A percentile compares a stretch with the other conserved stretches of the same genome.
Evolutionary conservation across 179 eudicot genomes (phyloP).

Genomic region (Sideroxylon spinosum): DNA sequence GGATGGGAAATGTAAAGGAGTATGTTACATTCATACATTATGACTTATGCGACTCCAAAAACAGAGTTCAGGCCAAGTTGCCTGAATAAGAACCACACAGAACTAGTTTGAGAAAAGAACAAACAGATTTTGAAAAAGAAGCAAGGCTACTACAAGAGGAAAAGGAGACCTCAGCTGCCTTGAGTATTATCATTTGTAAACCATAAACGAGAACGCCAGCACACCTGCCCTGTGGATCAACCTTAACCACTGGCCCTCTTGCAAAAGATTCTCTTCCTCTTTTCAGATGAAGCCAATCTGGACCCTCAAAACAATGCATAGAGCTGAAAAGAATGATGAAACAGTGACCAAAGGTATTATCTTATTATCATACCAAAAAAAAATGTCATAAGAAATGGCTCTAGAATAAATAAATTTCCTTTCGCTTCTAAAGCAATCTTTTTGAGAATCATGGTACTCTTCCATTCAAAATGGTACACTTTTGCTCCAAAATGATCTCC

Average conservation of each 20-base stretch:
- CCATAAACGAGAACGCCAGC: slow-evolving; percentile 89
- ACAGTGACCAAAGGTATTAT: slow-evolving; percentile 13
- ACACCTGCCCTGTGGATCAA: slow-evolving; percentile 97
- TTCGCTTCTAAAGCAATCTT: background rate
- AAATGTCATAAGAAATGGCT: background rate
- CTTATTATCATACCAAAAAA: background rate
- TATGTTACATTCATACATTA: background rate
- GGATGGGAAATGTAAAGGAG: background rate
- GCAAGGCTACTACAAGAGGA: slow-evolving; percentile 23
- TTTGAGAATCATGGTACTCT: background rate
- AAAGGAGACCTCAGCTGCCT: slow-evolving; percentile 84
- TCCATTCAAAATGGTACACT: too few species aligned
- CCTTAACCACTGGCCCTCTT: slow-evolving; percentile 87
- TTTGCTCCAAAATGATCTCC: too few species aligned
- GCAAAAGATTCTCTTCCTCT: slow-evolving; percentile 90
- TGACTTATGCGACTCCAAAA: background rate
- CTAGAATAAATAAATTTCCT: background rate
- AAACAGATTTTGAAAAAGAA: slow-evolving; percentile 13
- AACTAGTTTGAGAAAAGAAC: background rate
- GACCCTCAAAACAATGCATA: slow-evolving; percentile 98
- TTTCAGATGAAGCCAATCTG: slow-evolving; percentile 87
- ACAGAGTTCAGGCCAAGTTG: slow-evolving; percentile 3
- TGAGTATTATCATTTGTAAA: slow-evolving; percentile 88
- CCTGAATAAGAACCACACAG: background rate
- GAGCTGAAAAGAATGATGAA: slow-evolving; percentile 52